Conservation (phyloP, 805 yeast genomes). For the Candida manassasensis region DNA sequence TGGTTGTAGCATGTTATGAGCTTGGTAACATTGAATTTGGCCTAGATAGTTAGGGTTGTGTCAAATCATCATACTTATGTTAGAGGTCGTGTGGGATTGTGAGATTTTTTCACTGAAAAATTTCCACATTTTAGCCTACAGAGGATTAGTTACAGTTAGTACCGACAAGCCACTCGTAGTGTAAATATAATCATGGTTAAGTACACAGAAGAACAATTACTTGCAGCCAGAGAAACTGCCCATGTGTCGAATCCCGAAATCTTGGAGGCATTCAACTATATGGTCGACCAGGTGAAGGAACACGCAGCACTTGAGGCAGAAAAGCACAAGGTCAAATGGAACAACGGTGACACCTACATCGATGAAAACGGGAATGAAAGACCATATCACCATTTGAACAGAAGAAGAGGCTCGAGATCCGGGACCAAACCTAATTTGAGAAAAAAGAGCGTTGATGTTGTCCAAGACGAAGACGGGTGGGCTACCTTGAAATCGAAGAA, state of each 20-base stretch:
- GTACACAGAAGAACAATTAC: conserved; percentile 70
- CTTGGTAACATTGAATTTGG: no score
- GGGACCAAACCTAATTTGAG: conserved; percentile 48
- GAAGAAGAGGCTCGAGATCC: conserved; percentile 61
- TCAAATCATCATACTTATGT: no score
- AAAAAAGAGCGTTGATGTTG: conserved; percentile 47
- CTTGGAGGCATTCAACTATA: conserved; percentile 57
- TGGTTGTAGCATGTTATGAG: no score
- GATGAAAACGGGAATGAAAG: conserved; percentile 43
- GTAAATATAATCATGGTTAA: conserved; percentile 36
- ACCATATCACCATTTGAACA: conserved; percentile 42
- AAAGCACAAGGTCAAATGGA: conserved; percentile 24
- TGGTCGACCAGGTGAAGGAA: conserved; percentile 65
- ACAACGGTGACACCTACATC: conserved; percentile 42
- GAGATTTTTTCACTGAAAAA: no score
- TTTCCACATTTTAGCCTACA: no score
- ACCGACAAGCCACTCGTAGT: no score
- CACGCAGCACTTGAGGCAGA: conserved; percentile 24
- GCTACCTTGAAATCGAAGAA: conserved; percentile 53
- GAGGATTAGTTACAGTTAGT: no score
- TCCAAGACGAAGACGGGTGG: conserved; percentile 79
- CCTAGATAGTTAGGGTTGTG: no score
- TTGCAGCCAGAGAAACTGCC: conserved; percentile 52
- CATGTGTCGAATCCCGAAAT: conserved; percentile 59
- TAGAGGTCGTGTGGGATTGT: no score